Conservation (phyloP, 345 rosid species). For the Linum tenue region DNA sequence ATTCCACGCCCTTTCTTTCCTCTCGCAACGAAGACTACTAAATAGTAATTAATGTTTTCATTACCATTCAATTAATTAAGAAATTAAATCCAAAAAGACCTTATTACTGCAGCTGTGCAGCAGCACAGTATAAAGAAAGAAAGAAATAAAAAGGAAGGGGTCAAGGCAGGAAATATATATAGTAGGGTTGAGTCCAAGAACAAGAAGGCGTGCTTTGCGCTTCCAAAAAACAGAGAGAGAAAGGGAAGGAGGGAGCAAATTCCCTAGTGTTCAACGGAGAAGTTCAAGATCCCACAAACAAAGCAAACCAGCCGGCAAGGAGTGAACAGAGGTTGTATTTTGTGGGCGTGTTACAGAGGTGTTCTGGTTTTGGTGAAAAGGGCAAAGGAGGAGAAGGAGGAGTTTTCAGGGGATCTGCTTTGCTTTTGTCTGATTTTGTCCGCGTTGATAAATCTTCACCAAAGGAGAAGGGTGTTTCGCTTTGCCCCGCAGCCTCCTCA, state of each 20-base stretch:
- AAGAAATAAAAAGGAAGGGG: background rate
- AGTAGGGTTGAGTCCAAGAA: conserved; percentile 9
- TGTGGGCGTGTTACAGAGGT: conserved; percentile 16
- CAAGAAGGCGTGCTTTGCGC: conserved; percentile 39
- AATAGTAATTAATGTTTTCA: background rate
- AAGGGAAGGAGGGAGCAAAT: background rate
- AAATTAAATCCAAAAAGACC: background rate
- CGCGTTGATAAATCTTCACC: background rate
- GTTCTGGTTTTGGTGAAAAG: conserved; percentile 19
- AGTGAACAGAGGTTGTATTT: conserved; percentile 13
- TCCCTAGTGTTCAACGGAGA: too few species aligned
- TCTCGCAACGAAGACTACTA: too few species aligned
- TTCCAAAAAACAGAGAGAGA: conserved; percentile 2
- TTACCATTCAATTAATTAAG: background rate
- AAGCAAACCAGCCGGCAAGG: background rate
- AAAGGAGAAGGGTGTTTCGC: background rate
- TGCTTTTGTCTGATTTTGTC: background rate
- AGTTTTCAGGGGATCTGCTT: conserved; percentile 4
- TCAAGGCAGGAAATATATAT: background rate
- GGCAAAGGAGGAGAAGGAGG: conserved; percentile 4
- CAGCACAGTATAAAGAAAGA: background rate
- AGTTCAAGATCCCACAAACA: too few species aligned
- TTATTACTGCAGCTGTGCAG: background rate
- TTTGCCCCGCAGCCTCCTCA: background rate
- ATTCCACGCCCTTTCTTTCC: background rate